phyloP scores from a whole-genome alignment of 2,329 filamentous ascomycete species.

The Sarocladium brachiariae region DNA sequence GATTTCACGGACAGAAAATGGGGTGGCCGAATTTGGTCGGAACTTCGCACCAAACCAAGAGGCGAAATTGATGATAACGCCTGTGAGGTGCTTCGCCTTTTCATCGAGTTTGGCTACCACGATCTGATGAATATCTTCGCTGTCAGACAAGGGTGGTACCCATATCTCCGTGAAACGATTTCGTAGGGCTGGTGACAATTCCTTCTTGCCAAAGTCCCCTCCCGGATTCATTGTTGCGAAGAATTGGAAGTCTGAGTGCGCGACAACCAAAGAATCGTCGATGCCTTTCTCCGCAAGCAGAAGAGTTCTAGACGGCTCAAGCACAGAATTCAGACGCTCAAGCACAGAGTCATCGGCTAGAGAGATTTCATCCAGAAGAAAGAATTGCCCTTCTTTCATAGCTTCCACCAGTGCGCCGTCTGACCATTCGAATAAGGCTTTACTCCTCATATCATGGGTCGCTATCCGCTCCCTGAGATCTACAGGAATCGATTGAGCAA shows the following conservation, averaged over 20 bases:
- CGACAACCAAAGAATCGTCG: slow-evolving; percentile 72
- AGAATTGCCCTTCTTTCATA: slow-evolving; percentile 85
- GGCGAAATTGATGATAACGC: slow-evolving; percentile 75
- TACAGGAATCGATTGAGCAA: slow-evolving; percentile 40
- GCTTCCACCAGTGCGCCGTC: slow-evolving; percentile 91
- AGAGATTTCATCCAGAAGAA: slow-evolving; percentile 95
- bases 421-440: slow-evolving; percentile 91
- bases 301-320: slow-evolving; percentile 81
- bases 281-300: slow-evolving; percentile 91
- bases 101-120: slow-evolving; percentile 65
- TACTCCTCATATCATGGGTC: slow-evolving; percentile 54
- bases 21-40: slow-evolving; percentile 64
- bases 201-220: slow-evolving; percentile 96
- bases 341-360: slow-evolving; percentile 95
- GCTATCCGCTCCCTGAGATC: slow-evolving; percentile 40
- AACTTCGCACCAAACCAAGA: slow-evolving; percentile 87
- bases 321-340: slow-evolving; percentile 90
- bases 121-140: slow-evolving; percentile 82
- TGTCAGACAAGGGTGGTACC: slow-evolving; percentile 82
- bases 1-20: slow-evolving; percentile 86
- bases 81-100: slow-evolving; percentile 50
- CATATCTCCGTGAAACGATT: slow-evolving; percentile 99
- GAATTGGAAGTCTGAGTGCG: slow-evolving; percentile 79
- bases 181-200: slow-evolving; percentile 86
- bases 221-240: slow-evolving; percentile 99